These are phyloP conservation scores for Leccinum subtestaceum DNA, from an alignment of 768 basidiomycete species.

Conservation along the genomic window DNA sequence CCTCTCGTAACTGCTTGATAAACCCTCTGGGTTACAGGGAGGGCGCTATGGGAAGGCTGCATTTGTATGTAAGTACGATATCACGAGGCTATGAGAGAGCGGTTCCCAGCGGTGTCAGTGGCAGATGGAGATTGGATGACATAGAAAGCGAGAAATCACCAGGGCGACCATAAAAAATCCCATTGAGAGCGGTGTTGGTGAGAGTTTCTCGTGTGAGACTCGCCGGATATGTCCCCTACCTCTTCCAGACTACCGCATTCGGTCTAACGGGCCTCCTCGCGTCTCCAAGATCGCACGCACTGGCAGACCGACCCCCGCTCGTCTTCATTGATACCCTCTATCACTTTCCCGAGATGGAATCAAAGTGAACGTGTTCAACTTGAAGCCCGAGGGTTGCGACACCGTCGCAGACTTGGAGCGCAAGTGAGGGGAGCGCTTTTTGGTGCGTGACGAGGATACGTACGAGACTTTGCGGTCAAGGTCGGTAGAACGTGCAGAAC, in stretches of 20 bases:
- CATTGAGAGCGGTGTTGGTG: too few relatives aligned
- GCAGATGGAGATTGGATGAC: not conserved
- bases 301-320: slow-evolving; percentile 62
- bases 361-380: slow-evolving; percentile 66
- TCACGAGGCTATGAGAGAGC: slow-evolving; percentile 20
- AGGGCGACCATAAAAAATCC: slow-evolving; percentile 19
- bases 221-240: slow-evolving; percentile 56
- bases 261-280: slow-evolving; percentile 93
- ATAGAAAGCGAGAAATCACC: slow-evolving; percentile 23
- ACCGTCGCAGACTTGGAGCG: slow-evolving; percentile 72
- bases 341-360: slow-evolving; percentile 78
- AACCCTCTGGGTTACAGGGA: not conserved
- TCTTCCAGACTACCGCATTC: slow-evolving; percentile 95
- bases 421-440: slow-evolving; percentile 75
- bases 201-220: too few relatives aligned
- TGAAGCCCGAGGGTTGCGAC: slow-evolving; percentile 61
- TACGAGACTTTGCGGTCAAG: slow-evolving; percentile 91
- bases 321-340: slow-evolving; percentile 97
- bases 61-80: not conserved
- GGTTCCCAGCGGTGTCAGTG: slow-evolving; percentile 19
- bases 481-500: slow-evolving; percentile 36
- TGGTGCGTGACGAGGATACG: slow-evolving; percentile 82
- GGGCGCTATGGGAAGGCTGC: not conserved
- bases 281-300: slow-evolving; percentile 69
- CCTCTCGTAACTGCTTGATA: not conserved